Conservation (phyloP, 2,329 filamentous ascomycete genomes). For the Clonostachys byssicola region DNA sequence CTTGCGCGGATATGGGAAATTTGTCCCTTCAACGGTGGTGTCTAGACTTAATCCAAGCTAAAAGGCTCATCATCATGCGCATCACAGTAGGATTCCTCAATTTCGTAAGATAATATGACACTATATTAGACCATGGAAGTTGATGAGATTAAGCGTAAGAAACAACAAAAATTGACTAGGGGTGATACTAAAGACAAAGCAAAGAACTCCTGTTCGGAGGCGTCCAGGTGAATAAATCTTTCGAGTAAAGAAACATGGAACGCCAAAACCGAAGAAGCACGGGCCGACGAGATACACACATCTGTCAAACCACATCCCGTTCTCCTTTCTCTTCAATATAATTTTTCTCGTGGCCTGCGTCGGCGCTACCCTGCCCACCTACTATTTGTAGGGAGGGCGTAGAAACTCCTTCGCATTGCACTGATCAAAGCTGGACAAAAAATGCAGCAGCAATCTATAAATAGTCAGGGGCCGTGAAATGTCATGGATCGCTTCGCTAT, state of each 20-base stretch:
- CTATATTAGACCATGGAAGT: not conserved
- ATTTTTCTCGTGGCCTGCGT: not conserved
- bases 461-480: not conserved
- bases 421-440: too few species aligned
- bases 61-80: too few species aligned
- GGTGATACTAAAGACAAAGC: constrained; percentile 29
- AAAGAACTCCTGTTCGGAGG: constrained; percentile 15
- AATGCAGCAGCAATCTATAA: not conserved
- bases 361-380: not conserved
- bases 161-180: constrained; percentile 27
- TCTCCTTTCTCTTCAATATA: not conserved
- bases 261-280: constrained; percentile 2
- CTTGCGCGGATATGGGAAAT: too few species aligned
- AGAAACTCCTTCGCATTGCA: not conserved
- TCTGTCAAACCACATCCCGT: not conserved
- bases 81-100: too few species aligned
- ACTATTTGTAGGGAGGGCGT: not conserved
- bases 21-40: too few species aligned
- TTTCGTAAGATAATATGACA: too few species aligned
- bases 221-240: constrained; percentile 4
- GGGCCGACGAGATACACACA: not conserved
- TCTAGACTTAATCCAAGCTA: too few species aligned
- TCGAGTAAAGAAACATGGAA: constrained; percentile 1
- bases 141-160: constrained; percentile 28
- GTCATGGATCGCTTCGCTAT: not conserved